Conservation (phyloP, 2,329 filamentous ascomycete genomes). For the Colletotrichum sp. region DNA sequence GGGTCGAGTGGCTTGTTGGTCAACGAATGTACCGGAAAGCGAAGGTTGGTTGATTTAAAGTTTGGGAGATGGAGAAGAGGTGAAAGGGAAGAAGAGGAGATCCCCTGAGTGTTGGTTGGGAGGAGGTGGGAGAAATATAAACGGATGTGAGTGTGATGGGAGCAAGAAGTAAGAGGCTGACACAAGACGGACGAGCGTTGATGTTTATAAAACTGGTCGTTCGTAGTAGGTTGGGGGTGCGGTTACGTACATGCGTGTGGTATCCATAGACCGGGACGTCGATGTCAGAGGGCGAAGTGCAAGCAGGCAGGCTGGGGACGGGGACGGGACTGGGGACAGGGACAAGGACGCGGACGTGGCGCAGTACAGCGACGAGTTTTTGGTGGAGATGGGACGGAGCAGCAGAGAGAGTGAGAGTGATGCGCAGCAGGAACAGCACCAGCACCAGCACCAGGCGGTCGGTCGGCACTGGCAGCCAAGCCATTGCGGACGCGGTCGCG, state of each 20-base stretch:
- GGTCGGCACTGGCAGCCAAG: background rate
- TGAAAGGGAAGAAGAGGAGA: background rate
- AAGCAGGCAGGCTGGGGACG: background rate
- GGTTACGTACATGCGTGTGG: constrained; percentile 1
- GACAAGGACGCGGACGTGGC: constrained; percentile 17
- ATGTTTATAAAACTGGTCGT: constrained; percentile 21
- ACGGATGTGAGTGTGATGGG: constrained; percentile 7
- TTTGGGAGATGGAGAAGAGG: background rate
- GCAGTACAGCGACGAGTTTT: constrained; percentile 5
- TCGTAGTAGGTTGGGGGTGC: background rate
- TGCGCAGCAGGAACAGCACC: background rate
- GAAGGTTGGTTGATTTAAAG: background rate
- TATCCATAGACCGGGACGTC: background rate
- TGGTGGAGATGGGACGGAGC: constrained; percentile 18
- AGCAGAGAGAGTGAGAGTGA: background rate
- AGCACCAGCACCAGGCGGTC: background rate
- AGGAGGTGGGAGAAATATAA: background rate
- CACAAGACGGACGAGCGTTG: constrained; percentile 6
- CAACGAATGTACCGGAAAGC: constrained; percentile 8
- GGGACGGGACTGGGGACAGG: background rate
- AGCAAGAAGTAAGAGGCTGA: background rate
- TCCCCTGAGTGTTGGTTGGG: background rate
- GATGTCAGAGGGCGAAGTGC: constrained; percentile 9
- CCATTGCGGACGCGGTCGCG: background rate
- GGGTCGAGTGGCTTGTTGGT: background rate